Conservation (phyloP, 192 early-diverging fungal species). For the Backusella westeae region DNA sequence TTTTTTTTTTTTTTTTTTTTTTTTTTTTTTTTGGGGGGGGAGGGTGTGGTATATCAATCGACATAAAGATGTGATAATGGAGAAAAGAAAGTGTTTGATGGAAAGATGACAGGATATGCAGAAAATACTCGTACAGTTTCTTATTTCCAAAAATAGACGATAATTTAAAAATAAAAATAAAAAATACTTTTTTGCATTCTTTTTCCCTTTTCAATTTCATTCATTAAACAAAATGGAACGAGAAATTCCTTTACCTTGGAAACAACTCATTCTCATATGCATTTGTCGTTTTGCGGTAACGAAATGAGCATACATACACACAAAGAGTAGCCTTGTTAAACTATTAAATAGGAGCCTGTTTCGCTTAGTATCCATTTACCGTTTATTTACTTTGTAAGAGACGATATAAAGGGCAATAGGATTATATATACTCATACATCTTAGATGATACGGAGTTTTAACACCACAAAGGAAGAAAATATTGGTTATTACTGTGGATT, state of each 20-base stretch:
- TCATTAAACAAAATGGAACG: neutral
- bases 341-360: constrained; percentile 12
- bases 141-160: neutral
- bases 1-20: no score
- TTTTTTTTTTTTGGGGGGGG: no score
- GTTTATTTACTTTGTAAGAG: constrained; percentile 14
- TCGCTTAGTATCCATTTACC: constrained; percentile 16
- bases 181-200: neutral
- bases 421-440: no score
- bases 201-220: neutral
- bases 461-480: constrained; percentile 59
- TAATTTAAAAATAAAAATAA: no score
- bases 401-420: no score
- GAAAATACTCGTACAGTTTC: no score
- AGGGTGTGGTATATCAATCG: no score
- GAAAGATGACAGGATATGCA: no score
- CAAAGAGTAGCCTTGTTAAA: no score
- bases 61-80: no score
- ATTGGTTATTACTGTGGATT: constrained; percentile 44
- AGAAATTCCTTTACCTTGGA: neutral
- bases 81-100: no score
- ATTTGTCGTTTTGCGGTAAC: neutral
- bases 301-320: neutral
- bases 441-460: constrained; percentile 59
- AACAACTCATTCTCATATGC: neutral